Conservation (phyloP, 208 protist genomes). For the Acanthamoeba royreba region DNA sequence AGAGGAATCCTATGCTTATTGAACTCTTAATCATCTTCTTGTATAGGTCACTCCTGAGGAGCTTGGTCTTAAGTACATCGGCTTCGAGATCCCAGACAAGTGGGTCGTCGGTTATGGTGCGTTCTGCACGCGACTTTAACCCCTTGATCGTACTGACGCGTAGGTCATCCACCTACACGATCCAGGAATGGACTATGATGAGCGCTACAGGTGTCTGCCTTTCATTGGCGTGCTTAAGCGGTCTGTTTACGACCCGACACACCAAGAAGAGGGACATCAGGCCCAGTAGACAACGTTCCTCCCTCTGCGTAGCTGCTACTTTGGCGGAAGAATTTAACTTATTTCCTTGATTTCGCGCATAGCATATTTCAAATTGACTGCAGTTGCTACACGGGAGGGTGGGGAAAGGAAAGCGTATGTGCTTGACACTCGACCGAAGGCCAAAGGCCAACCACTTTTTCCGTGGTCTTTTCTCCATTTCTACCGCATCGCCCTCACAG, state of each 20-base stretch:
- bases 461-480: no score
- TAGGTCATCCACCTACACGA: neutral
- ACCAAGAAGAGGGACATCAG: neutral
- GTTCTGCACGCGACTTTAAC: neutral
- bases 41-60: neutral
- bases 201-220: conserved; percentile 25
- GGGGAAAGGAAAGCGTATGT: no score
- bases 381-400: no score
- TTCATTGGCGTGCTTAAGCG: conserved; percentile 39
- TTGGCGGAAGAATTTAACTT: no score
- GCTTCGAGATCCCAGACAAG: conserved; percentile 39
- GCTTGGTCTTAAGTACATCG: neutral
- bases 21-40: no score
- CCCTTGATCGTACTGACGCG: neutral
- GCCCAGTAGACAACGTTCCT: neutral
- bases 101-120: conserved; percentile 34
- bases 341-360: no score
- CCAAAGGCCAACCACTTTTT: no score
- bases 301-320: no score
- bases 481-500: no score
- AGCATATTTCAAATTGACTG: no score
- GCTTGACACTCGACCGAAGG: no score
- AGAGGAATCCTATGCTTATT: neutral
- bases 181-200: conserved; percentile 29
- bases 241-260: neutral